Base-by-base conservation (phyloP, 2,329 filamentous ascomycete genomes). In the Pseudopithomyces maydicus region DNA sequence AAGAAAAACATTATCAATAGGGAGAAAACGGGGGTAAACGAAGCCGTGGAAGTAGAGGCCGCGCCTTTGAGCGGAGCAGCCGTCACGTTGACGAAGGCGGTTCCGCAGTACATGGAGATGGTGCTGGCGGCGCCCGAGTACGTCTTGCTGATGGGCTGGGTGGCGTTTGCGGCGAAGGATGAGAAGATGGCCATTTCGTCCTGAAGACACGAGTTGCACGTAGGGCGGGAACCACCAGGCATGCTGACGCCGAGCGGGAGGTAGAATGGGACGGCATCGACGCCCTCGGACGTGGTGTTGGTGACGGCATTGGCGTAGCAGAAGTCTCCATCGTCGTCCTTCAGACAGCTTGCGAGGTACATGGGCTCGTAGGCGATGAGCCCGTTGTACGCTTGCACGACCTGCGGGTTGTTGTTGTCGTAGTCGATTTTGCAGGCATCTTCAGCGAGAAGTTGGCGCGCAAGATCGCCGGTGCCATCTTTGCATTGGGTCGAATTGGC, bases 281-380 rank as follows among this genome's bases (percentile, higher is more conserved):
- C 85, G 0, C 61, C 63, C 14, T 90, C 81, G 8, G 85, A 88
- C 20, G 85, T 84, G 6, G 79, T 73, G 76, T 97, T 96, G 46
- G 90, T 92, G 58, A 93, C 87, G 48, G 94, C 92, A 65, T 91
- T 89, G 63, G 90, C 90, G 74, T 92, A 97, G 79, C 94, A 97
- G 63, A 87, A 84, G 49, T 82, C 82, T 1, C 87, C 87, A 0
- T 80, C 76, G 0, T 85, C 81, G 70, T 91, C 85, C 58, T 86
- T 87, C 19, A 96, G 83, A 72, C 95, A 99, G 6, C 89, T 89
- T 2, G 92, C 91, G 47, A 86, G 83, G 78, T 94, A 96, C 29
- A 97, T 78, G 26, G 89, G 84, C 61, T 88, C 81, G 77, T 97
- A 99, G 43, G 91, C 84, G 20, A 86, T 76, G 67, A 98, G 84